Percentiles rank a stretch among this genome's conserved stretches.
phyloP scores from a whole-genome alignment of 345 rosid genomes.

The Raphanus sativus region DNA sequence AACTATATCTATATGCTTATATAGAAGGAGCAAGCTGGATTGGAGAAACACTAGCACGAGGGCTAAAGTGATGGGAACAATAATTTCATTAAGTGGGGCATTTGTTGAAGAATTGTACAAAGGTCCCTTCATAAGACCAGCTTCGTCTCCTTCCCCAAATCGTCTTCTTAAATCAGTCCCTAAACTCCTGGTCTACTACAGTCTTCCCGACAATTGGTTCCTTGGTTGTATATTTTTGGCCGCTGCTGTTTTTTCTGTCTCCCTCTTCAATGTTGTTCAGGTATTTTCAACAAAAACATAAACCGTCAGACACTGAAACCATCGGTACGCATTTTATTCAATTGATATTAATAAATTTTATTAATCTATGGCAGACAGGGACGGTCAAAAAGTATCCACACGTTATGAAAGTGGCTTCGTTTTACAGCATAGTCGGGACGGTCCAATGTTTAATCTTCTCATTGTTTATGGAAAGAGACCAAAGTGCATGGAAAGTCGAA shows the following conservation, averaged over 20 bases:
- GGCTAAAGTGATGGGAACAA: conserved; percentile 50
- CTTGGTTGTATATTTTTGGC: conserved; percentile 71
- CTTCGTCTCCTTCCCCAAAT: conserved; percentile 39
- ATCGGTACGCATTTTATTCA: neutral
- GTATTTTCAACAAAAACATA: conserved; percentile 26
- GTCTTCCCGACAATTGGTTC: conserved; percentile 57
- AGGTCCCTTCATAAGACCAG: conserved; percentile 55
- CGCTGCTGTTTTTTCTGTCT: conserved; percentile 56
- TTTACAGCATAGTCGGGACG: conserved; percentile 69
- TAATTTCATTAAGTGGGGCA: conserved; percentile 58
- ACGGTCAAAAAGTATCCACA: conserved; percentile 61
- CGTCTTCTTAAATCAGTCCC: conserved; percentile 36
- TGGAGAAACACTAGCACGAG: conserved; percentile 51
- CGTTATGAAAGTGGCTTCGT: conserved; percentile 68
- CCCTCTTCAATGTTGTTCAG: conserved; percentile 69
- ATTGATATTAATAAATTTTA: neutral
- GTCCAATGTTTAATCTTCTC: conserved; percentile 58
- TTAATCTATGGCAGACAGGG: conserved; percentile 43
- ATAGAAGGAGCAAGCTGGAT: conserved; percentile 50
- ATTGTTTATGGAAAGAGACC: conserved; percentile 58
- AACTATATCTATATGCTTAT: neutral
- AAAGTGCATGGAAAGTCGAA: conserved; percentile 63
- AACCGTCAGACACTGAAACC: neutral
- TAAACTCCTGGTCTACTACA: conserved; percentile 52
- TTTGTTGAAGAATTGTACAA: conserved; percentile 48